Evolutionary conservation across 345 rosid species (phyloP), one percentile per base, ranked within the genome.

Genomic region (Ricinus communis): DNA sequence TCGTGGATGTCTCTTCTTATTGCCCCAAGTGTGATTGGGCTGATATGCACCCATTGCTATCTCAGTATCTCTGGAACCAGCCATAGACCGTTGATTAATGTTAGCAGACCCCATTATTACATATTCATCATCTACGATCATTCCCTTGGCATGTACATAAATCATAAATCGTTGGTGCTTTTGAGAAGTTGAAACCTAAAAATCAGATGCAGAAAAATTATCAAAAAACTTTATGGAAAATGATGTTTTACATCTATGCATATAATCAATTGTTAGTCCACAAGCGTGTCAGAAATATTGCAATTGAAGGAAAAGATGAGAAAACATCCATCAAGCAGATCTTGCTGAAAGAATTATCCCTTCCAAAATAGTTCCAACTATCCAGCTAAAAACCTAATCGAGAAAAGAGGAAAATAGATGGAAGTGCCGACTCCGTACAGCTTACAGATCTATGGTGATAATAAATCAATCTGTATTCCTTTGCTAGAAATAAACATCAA

Each of bases 21-120:
- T 66, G 36, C 74, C 76, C 88, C 93, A 85, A n/a, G 88, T 87
- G 60, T 90, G 78, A 28, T 82, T 81, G 11, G 87, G 87, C 76
- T 90, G 96, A 72, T 86, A 88, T 15, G 90, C 90, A 6, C 95
- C 98, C 83, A 93, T 90, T 54, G 95, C 98, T 46, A 93, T 90
- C 82, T 93, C 95, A 0, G 98, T 93, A 75, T 90, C 96, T 69
- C 94, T 79, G 9, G 91, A 82, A 67, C 98, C 95, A 30, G 96
- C 93, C 89, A 90, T 62, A 24, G 95, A 90, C 63, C 98, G 84
- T 65, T 93, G 89, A 77, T 93, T 93, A 52, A 93, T 88, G 74
- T 93, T 93, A 43, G 93, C 96, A 11, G 96, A 93, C n/a, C 98
- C 96, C 69, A 93, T 43, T 65, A 93, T 76, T 36, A 92, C 85